Percentiles rank a stretch among this genome's conserved stretches.
These are phyloP conservation scores for Catunica adiposa DNA, from an alignment of 2,329 filamentous ascomycete species.

Conservation along the genomic window DNA sequence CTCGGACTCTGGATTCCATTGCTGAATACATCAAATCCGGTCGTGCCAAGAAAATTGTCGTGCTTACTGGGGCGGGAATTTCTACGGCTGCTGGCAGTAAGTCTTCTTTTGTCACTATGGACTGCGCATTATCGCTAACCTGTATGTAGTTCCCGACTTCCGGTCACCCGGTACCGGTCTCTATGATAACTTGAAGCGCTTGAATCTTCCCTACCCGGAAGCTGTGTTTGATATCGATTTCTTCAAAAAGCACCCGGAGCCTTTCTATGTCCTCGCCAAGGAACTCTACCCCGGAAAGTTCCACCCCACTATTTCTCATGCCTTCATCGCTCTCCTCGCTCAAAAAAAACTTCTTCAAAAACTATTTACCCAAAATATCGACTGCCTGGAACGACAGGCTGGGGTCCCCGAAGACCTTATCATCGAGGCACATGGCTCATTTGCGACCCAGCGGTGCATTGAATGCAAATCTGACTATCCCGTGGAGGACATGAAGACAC, in stretches of 20 bases:
- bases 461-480: constrained; percentile 64
- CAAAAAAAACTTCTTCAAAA: constrained; percentile 64
- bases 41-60: constrained; percentile 53
- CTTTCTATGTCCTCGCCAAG: constrained; percentile 83
- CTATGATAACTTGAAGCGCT: constrained; percentile 75
- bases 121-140: neutral
- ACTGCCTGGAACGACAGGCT: constrained; percentile 77
- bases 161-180: constrained; percentile 82
- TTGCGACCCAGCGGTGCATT: constrained; percentile 79
- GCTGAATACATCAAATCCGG: constrained; percentile 67
- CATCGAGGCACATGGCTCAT: constrained; percentile 89
- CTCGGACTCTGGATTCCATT: constrained; percentile 54
- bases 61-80: constrained; percentile 84
- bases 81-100: constrained; percentile 53
- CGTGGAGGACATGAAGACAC: constrained; percentile 53
- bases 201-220: constrained; percentile 77
- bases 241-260: constrained; percentile 67
- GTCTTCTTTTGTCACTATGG: constrained; percentile 16
- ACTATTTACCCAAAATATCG: constrained; percentile 95
- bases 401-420: constrained; percentile 70
- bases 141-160: constrained; percentile 71
- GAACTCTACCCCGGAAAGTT: constrained; percentile 87
- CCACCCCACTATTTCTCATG: constrained; percentile 75
- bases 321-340: constrained; percentile 69
- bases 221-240: constrained; percentile 88